Conservation (phyloP, 2,329 filamentous ascomycete genomes). For the Clarireedia hainanense region DNA sequence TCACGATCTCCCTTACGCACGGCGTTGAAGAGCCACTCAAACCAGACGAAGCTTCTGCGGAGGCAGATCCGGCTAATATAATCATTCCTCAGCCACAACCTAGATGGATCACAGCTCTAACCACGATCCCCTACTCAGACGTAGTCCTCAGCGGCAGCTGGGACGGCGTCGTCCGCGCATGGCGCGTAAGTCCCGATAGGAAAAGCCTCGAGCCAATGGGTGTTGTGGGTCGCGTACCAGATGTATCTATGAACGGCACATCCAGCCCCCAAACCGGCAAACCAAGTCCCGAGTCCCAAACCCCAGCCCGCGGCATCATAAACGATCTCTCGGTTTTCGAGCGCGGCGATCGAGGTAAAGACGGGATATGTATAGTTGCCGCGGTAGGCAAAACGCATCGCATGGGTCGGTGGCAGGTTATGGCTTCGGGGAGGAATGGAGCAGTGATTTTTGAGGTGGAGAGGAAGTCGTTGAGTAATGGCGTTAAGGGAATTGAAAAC, state of each 20-base stretch:
- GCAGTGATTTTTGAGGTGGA: conserved; percentile 84
- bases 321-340: conserved; percentile 88
- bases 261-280: neutral
- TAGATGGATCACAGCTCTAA: conserved; percentile 83
- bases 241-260: neutral
- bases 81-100: conserved; percentile 59
- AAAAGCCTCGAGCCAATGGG: conserved; percentile 67
- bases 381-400: conserved; percentile 82
- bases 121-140: conserved; percentile 83
- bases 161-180: conserved; percentile 82
- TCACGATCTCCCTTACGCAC: conserved; percentile 72
- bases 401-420: conserved; percentile 67
- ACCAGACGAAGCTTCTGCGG: conserved; percentile 66
- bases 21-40: conserved; percentile 68
- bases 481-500: conserved; percentile 7
- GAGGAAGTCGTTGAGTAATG: conserved; percentile 27
- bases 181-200: conserved; percentile 80
- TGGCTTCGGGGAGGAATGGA: conserved; percentile 62
- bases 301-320: conserved; percentile 55
- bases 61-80: conserved; percentile 51
- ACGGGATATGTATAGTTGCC: conserved; percentile 77
- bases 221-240: conserved; percentile 40
- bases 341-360: conserved; percentile 65
- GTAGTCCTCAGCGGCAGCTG: conserved; percentile 87
- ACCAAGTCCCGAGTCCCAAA: neutral